A percentile compares a stretch with the other conserved stretches of the same genome.
These are phyloP conservation scores for Collybia sordida DNA, from an alignment of 768 basidiomycete species.

Conservation along the genomic window DNA sequence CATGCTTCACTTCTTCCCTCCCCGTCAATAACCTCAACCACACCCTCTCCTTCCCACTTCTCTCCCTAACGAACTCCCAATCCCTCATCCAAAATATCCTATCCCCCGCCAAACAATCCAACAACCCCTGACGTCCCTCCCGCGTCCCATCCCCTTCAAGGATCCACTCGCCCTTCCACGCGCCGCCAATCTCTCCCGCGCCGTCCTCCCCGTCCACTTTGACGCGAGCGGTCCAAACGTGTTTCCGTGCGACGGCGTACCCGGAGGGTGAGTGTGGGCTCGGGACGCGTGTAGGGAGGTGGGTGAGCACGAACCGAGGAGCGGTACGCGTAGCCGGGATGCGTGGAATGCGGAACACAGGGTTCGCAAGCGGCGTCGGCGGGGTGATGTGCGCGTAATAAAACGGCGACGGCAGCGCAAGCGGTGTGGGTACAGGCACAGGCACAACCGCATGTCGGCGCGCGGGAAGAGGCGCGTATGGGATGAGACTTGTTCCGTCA, in stretches of 20 bases:
- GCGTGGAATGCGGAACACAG: constrained; percentile 31
- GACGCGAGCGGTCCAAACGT: constrained; percentile 4
- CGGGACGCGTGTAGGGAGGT: neutral
- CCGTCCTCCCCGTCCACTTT: constrained; percentile 15
- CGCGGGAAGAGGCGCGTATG: constrained; percentile 53
- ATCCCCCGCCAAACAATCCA: constrained; percentile 51
- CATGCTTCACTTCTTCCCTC: constrained; percentile 5
- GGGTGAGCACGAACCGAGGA: neutral
- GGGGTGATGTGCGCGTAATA: constrained; percentile 73
- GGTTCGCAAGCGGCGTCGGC: constrained; percentile 28
- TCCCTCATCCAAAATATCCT: constrained; percentile 22
- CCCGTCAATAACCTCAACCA: constrained; percentile 11
- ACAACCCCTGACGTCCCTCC: constrained; percentile 56
- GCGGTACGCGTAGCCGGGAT: constrained; percentile 21
- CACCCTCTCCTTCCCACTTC: constrained; percentile 49
- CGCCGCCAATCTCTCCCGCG: constrained; percentile 49
- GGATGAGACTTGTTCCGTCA: constrained; percentile 60
- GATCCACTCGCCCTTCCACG: constrained; percentile 80
- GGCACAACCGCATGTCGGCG: too few relatives aligned
- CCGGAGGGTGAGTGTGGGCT: constrained; percentile 1
- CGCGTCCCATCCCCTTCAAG: constrained; percentile 77
- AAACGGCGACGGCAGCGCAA: constrained; percentile 70
- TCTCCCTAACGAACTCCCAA: constrained; percentile 64
- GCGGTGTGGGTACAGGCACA: constrained; percentile 52
- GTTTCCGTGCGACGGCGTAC: constrained; percentile 9